These are phyloP conservation scores for Russula griseocarnosa DNA, from an alignment of 768 basidiomycete species.

Conservation along the genomic window DNA sequence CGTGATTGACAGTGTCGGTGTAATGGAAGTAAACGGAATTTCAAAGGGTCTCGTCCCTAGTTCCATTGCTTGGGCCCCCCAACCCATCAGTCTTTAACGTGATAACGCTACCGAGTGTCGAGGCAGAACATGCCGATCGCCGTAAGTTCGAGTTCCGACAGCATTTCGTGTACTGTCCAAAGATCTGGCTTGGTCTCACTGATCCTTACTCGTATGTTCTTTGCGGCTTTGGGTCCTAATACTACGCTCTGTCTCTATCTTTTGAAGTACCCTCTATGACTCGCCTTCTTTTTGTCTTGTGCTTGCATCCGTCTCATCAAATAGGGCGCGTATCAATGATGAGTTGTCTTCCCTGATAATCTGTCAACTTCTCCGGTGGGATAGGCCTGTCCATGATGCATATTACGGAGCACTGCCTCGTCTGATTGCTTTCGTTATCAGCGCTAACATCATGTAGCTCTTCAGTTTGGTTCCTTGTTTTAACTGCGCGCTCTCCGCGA, in stretches of 20 bases:
- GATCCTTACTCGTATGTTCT: background rate
- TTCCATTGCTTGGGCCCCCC: no score
- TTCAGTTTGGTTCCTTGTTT: constrained; percentile 6
- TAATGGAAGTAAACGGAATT: background rate
- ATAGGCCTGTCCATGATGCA: background rate
- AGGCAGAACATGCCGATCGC: no score
- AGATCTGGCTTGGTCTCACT: no score
- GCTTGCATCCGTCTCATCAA: background rate
- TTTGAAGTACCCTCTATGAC: background rate
- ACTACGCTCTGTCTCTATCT: background rate
- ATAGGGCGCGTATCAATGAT: background rate
- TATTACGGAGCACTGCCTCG: background rate
- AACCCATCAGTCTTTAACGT: background rate
- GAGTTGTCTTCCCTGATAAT: background rate
- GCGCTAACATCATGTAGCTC: constrained; percentile 7
- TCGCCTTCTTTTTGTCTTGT: background rate
- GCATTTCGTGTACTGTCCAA: no score
- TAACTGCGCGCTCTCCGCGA: constrained; percentile 12
- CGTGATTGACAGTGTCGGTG: background rate
- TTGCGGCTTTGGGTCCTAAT: background rate
- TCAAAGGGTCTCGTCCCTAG: no score
- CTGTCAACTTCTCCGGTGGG: background rate
- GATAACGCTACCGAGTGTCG: background rate
- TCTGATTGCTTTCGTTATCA: background rate
- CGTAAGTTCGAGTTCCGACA: background rate